Evolutionary conservation across 192 early-diverging fungal species (phyloP), one percentile per base, ranked within the genome.

Genomic region (Umbelopsis ramanniana): DNA sequence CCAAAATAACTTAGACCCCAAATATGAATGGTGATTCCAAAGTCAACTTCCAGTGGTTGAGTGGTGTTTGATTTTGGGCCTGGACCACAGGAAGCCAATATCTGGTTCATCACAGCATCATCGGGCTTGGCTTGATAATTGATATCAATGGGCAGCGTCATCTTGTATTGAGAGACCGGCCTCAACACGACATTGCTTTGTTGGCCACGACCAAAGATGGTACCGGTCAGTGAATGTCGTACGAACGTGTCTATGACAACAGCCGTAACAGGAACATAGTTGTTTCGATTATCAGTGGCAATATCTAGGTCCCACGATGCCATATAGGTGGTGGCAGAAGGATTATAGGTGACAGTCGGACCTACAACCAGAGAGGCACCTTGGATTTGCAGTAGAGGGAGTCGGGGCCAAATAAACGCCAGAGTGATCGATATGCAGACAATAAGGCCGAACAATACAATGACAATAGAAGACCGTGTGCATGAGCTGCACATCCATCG

Each of bases 21-120:
- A 21, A 80, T 54, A 43, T 71, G 70, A 3, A 81, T 23, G 10
- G 69, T 81, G 33, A 79, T 69, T 57, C 77, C 74, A 53, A 81
- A 77, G 46, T 69, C 66, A 9, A 81, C 46, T 14, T 66, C 71
- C 21, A 81, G 33, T 11, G 76, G 22, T 45, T 79, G 57, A 0
- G 57, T 63, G 23, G 11, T 35, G 57, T 63, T 63, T 29, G 57
- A 29, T 63, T 35, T 63, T 4, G 57, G 57, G 17, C 57, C 57
- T n/a, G 57, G 57, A 6, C 57, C 57, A 37, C 57, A 63, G 8
- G 57, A 26, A 5, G 57, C 11, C 4, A 63, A 37, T 0, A 63
- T 17, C 23, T 63, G 29, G 17, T 37, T 22, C 24, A 63, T 63
- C 26, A 63, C 3, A 11, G 57, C 24, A 37, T 63, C 57, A 19